A percentile compares a stretch with the other conserved stretches of the same genome.
Conservation (phyloP, 352 stramenopile genomes). For the Phytophthora niederhauseri region DNA sequence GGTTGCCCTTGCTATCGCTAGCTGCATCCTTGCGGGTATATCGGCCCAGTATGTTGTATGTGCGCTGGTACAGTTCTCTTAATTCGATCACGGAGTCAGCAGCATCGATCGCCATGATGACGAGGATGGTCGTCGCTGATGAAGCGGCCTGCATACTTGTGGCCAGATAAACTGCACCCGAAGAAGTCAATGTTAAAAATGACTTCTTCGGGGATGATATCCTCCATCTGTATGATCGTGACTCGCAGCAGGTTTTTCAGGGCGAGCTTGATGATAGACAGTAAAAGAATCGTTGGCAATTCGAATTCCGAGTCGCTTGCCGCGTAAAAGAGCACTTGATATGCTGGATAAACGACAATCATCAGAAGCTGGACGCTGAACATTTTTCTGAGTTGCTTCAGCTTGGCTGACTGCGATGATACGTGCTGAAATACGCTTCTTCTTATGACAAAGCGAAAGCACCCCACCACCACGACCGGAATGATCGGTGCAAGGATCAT, state of each 20-base stretch:
- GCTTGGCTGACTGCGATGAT: not conserved
- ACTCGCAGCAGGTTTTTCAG: conserved; percentile 32
- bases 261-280: conserved; percentile 31
- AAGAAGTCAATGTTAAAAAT: conserved; percentile 51
- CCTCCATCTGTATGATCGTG: conserved; percentile 29
- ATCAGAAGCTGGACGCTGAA: conserved; percentile 1
- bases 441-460: not conserved
- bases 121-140: conserved; percentile 2
- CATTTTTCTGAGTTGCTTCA: not conserved
- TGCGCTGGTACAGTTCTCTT: not conserved
- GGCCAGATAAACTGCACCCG: conserved; percentile 43
- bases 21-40: not conserved
- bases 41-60: not conserved
- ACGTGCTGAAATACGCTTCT: not conserved
- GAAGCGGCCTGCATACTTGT: conserved; percentile 40
- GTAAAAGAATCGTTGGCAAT: not conserved
- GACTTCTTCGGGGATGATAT: conserved; percentile 39
- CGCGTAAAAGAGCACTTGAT: conserved; percentile 4
- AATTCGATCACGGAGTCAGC: not conserved
- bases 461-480: not conserved
- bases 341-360: conserved; percentile 16
- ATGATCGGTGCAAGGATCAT: not conserved
- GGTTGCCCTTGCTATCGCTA: not conserved
- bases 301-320: not conserved
- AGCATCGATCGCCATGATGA: conserved; percentile 5